A percentile compares a stretch with the other conserved stretches of the same genome.
phyloP scores from a whole-genome alignment of 1,139 yeast genomes.

The Arxiozyma slooffiae region DNA sequence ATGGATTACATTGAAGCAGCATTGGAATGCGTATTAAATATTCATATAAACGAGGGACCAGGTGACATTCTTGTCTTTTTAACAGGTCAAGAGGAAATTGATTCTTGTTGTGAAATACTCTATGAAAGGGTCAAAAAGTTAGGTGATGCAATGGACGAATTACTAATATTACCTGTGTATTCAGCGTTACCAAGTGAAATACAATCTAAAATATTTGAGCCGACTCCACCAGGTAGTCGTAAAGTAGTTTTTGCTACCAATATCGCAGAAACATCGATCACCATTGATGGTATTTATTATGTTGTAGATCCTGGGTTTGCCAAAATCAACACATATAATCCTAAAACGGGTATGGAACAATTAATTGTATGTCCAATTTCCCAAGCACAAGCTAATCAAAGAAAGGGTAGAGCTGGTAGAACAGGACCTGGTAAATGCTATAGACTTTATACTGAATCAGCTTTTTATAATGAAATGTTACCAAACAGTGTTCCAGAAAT shows the following conservation, averaged over 20 bases:
- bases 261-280: conserved; percentile 93
- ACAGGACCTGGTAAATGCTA: conserved; percentile 95
- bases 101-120: conserved; percentile 72
- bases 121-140: conserved; percentile 56
- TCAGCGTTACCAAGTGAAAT: conserved; percentile 81
- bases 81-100: conserved; percentile 91
- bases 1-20: conserved; percentile 77
- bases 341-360: conserved; percentile 83
- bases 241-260: conserved; percentile 92
- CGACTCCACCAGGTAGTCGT: conserved; percentile 68
- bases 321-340: conserved; percentile 74
- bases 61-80: conserved; percentile 82
- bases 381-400: conserved; percentile 86
- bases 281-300: conserved; percentile 81
- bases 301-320: conserved; percentile 93
- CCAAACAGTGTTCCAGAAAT: conserved; percentile 86
- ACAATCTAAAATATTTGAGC: conserved; percentile 76
- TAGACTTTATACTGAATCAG: conserved; percentile 78
- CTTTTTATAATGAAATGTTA: conserved; percentile 76
- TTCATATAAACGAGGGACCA: conserved; percentile 63
- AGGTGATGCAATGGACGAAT: conserved; percentile 54
- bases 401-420: conserved; percentile 97
- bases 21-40: conserved; percentile 70
- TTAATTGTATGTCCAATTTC: conserved; percentile 81
- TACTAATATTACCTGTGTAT: conserved; percentile 80